Base-by-base conservation (phyloP, 768 basidiomycete species). In the Astraeus odoratus region DNA sequence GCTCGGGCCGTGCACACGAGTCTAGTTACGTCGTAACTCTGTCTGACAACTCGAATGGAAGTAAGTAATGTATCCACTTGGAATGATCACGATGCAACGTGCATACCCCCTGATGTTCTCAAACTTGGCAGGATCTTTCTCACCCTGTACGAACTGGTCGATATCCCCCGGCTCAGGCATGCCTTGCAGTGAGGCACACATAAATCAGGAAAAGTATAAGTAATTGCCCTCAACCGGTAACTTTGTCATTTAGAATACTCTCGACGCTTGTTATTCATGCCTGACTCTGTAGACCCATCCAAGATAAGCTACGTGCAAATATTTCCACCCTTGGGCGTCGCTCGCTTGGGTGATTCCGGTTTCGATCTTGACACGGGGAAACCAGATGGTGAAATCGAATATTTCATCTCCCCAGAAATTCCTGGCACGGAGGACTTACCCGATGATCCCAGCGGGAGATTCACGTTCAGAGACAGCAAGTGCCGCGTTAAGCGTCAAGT, bases 311-410 rank as follows among this genome's bases (percentile, higher is more conserved):
- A 52, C 23, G 39, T 63, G 37, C 54, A 59, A 24, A 67, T 64
- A 39, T 67, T 57, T 46, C 66, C 66, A 37, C 65, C 59, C 30
- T 57, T 67, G 30, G 66, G 59, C 26, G 53, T 67, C 19, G 64
- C 64, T 13, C 64, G 65, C 19, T 53, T 66, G 16, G 66, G 66
- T 4, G 60, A 66, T 50, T 65, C 63, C 41, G 47, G 55, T 3
- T 46, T 46, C 30, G 37, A 46, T 29, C 38, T 46, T 12, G 51
- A 39, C 31, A 42, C 25, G 7, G 46, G 54, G 15, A 35, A 35
- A 1, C 29, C 43, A 33, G 26, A 50, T 23, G 40, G 43, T 34
- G 37, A 44, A 2, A 41, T 51, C 15, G 39, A 53, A 35, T 52
- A 38, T 20, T 57, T 58, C 45, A 53, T 56, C 39, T 55, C 55